Base-by-base conservation (phyloP, 2,329 filamentous ascomycete species). In the Penicillium italicum region DNA sequence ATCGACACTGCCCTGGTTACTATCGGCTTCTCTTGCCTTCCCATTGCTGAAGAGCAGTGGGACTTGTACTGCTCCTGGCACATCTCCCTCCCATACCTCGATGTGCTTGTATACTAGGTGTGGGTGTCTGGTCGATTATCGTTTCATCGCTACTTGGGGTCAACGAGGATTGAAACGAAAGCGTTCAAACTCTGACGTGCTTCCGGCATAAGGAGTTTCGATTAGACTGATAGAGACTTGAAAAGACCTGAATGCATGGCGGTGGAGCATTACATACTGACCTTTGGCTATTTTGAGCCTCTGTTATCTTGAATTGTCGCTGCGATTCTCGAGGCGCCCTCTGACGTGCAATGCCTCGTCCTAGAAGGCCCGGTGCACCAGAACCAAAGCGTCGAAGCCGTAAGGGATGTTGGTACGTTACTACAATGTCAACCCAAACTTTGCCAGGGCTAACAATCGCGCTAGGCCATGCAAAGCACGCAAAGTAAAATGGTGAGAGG, bases 401-500 rank as follows among this genome's bases (percentile, higher is more conserved):
- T 44, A 87, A 85, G 65, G 86, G 86, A 45, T 89, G 86, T 71
- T 88, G 85, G 85, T 86, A 73, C 73, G 77, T 64, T 37, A 4
- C 65, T 18, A 42, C 48, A 38, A 18, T 22, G 4, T 12, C 3
- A 24, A n/a, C 22, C 10, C n/a, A 26, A 28, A 12, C 14, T 22
- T 51, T 31, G 12, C 33, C 24, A 36, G 36, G 16, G 41, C 37
- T 52, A 44, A 60, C 37, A 26, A 26, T 6, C 52, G 26, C 11
- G 18, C 5, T 58, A 90, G 88, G 87, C 88, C 87, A 12, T 92
- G 89, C 77, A 92, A 92, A 76, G 82, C 82, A 60, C 82, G 88
- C 58, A 93, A 89, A 72, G 83, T 89, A 60, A 92, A 92, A 78
- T 93, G 89, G 80, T 82, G 76, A 68, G 66, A 44, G 16, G 41